These are phyloP conservation scores for Aspergillus uvarum DNA, from an alignment of 2,329 filamentous ascomycete genomes.

Conservation along the genomic window DNA sequence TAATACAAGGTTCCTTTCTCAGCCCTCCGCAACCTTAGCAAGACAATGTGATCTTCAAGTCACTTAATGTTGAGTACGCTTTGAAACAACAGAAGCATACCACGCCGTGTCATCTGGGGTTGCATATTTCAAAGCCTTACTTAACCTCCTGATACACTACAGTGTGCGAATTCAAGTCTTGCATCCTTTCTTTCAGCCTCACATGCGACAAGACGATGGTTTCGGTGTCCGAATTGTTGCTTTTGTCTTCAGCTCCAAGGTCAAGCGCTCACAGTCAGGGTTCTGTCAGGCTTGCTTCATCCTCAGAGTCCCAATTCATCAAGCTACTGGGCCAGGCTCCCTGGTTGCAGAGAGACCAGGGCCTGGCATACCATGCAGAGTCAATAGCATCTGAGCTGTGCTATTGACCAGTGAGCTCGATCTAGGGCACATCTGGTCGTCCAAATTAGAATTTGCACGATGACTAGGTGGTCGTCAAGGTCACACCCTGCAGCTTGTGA, in stretches of 20 bases:
- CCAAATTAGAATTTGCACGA: background rate
- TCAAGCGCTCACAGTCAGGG: background rate
- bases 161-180: background rate
- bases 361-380: background rate
- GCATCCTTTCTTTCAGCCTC: background rate
- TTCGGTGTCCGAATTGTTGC: background rate
- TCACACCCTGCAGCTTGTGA: constrained; percentile 1
- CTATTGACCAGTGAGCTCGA: constrained; percentile 7
- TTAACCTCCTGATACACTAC: constrained; percentile 1
- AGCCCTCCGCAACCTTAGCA: background rate
- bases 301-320: background rate
- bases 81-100: background rate
- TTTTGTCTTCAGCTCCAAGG: background rate
- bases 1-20: background rate
- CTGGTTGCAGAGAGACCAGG: constrained; percentile 1
- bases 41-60: background rate
- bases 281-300: background rate
- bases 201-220: background rate
- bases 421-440: constrained; percentile 1
- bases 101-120: background rate
- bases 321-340: background rate
- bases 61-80: background rate
- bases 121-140: background rate
- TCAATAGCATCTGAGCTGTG: background rate
- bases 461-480: constrained; percentile 1